Conservation (phyloP, 75 land plant genomes). For the Picea sitchensis region DNA sequence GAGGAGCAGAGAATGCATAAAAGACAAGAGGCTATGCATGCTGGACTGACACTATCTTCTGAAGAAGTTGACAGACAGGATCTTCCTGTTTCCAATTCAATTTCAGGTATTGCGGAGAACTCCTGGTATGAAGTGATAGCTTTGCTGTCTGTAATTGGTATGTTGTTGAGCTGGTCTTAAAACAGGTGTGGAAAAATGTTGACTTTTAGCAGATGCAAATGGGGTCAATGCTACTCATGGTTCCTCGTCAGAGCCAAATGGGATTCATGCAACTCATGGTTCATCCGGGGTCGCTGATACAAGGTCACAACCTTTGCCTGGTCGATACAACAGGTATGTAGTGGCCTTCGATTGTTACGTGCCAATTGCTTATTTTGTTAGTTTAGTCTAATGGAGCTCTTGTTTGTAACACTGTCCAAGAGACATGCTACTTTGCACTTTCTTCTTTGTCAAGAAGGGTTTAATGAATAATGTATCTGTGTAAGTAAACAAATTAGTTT, state of each 20-base stretch:
- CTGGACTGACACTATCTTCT: not conserved
- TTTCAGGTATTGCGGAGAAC: conserved; percentile 5
- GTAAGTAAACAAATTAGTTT: not conserved
- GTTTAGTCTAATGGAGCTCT: no score
- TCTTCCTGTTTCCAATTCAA: not conserved
- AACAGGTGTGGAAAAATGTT: not conserved
- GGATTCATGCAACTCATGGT: not conserved
- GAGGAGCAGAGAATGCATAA: conserved; percentile 45
- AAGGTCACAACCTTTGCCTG: conserved; percentile 7
- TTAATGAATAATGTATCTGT: not conserved
- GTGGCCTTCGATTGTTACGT: no score
- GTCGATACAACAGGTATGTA: conserved; percentile 7
- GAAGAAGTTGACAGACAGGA: conserved; percentile 2
- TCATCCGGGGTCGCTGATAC: not conserved
- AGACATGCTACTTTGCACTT: not conserved
- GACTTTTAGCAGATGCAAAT: conserved; percentile 6
- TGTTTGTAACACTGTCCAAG: not conserved
- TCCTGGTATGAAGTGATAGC: not conserved
- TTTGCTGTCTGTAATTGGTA: not conserved
- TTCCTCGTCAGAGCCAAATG: conserved; percentile 10
- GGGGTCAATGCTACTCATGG: conserved; percentile 6
- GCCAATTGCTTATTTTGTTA: no score
- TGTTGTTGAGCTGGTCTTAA: not conserved
- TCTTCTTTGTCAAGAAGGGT: not conserved
- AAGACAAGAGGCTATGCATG: conserved; percentile 21